These are phyloP conservation scores for Dendrocalamus latiflorus DNA, from an alignment of 202 grass and related monocot genomes.

Conservation along the genomic window DNA sequence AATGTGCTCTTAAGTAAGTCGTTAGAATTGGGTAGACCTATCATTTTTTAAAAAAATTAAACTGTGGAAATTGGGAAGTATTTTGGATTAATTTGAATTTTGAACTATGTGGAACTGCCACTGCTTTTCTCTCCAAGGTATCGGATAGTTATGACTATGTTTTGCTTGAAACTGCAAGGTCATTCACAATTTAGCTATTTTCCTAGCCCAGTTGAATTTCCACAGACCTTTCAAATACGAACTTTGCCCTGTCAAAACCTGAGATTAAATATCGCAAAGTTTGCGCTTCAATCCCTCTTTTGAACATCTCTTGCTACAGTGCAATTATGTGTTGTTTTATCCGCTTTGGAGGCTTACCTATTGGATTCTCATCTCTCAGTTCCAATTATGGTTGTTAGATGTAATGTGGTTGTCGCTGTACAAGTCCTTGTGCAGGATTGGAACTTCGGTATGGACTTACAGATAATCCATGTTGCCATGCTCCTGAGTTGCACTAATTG, in stretches of 20 bases:
- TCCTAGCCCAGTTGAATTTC: not conserved
- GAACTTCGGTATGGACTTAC: not conserved
- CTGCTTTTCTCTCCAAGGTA: not conserved
- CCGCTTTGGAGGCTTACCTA: not conserved
- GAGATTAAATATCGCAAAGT: not conserved
- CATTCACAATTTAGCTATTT: slow-evolving; percentile 1
- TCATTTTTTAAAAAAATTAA: not conserved
- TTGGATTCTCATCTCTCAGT: not conserved
- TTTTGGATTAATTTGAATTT: not conserved
- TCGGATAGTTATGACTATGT: not conserved
- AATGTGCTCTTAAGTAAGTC: not conserved
- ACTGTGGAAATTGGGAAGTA: not conserved
- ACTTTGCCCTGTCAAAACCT: not conserved
- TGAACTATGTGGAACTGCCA: not conserved
- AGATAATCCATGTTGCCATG: not conserved
- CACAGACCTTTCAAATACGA: not conserved
- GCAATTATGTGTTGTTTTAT: not conserved
- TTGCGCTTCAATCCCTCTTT: not conserved
- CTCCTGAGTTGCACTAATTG: not conserved
- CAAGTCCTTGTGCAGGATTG: not conserved
- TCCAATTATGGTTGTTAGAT: slow-evolving; percentile 10
- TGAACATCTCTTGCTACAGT: not conserved
- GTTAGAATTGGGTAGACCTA: not conserved
- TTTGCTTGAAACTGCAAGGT: not conserved
- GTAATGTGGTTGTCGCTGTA: not conserved